Conservation (phyloP, 2,329 filamentous ascomycete species). For the Elsinoe arachidis region DNA sequence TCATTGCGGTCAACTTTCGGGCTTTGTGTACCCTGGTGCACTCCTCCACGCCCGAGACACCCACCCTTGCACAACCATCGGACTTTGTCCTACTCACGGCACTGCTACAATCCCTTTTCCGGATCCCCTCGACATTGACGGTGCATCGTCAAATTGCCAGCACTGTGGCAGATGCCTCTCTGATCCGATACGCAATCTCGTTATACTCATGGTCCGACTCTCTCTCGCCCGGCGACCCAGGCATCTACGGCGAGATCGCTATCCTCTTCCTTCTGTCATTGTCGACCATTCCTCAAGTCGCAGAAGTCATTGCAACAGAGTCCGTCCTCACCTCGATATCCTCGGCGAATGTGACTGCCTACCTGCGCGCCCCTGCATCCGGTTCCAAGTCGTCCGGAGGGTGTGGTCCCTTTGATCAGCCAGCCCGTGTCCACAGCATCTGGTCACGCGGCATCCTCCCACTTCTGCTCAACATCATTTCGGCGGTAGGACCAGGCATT, state of each 20-base stretch:
- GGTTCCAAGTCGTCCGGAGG: constrained; percentile 29
- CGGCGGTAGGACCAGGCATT: constrained; percentile 69
- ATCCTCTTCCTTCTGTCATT: constrained; percentile 82
- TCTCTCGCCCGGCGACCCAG: constrained; percentile 69
- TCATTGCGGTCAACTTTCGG: constrained; percentile 75
- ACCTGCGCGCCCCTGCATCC: constrained; percentile 49
- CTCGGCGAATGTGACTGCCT: constrained; percentile 67
- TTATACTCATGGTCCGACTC: constrained; percentile 92
- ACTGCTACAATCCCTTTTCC: constrained; percentile 74
- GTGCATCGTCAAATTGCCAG: constrained; percentile 44
- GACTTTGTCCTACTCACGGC: constrained; percentile 84
- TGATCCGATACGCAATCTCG: constrained; percentile 70
- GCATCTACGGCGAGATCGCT: constrained; percentile 82
- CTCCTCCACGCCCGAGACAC: constrained; percentile 39
- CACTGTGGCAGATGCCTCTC: constrained; percentile 52
- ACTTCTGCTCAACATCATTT: constrained; percentile 77
- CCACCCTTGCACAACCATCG: constrained; percentile 44
- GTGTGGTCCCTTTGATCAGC: constrained; percentile 68
- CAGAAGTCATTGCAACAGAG: constrained; percentile 83
- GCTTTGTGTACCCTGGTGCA: constrained; percentile 75
- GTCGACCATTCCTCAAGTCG: constrained; percentile 68
- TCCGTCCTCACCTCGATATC: constrained; percentile 72
- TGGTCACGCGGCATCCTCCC: constrained; percentile 86
- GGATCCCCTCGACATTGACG: constrained; percentile 63
- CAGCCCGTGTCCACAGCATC: constrained; percentile 71